Evolutionary conservation across 2,329 filamentous ascomycete genomes (phyloP), one percentile per base, ranked within the genome.

Genomic region (Diplocarpon mali): DNA sequence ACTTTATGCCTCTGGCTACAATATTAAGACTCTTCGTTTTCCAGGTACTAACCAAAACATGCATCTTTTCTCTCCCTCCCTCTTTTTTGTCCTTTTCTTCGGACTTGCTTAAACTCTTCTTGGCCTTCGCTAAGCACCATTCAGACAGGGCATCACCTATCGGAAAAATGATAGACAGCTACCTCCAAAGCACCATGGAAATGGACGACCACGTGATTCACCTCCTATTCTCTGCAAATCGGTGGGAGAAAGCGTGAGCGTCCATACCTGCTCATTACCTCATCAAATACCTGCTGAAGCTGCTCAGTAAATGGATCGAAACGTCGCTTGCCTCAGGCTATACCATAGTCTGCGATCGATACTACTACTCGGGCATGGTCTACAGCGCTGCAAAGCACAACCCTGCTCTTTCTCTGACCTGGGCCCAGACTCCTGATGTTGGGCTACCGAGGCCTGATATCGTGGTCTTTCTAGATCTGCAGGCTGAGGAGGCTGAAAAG

Each of bases 331-430:
- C 69, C 1, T 63, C 69, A 1, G 89, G 90, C 8, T 80, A 72
- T 15, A 92, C 78, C 0, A 73, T 98, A 28, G 70, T 98, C 32
- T 80, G 90, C 54, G 92, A 98, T 64, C 80, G 92, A 38, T 98
- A 96, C 68, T 94, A 93, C 62, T 90, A 95, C 69, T 92, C 85
- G 15, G 92, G 92, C 43, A 85, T 89, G 46, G 87, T 95, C 40
- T 98, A 96, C 68, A 87, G 82, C 17, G 86, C 87, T 0, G 90
- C 92, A 3, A 96, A 96, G 62, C 71, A 77, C 36, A 86, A 85
- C 54, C 76, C 80, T 0, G 64, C 69, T 2, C 72, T 95, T 11
- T 68, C 74, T 0, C 69, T 95, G 0, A 65, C 73, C 0, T 98
- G 92, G 89, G 88, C 87, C 7, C 80, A 85, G 54, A 73, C 79